phyloP scores from a whole-genome alignment of 345 rosid genomes.

The Sonneratia alba region DNA sequence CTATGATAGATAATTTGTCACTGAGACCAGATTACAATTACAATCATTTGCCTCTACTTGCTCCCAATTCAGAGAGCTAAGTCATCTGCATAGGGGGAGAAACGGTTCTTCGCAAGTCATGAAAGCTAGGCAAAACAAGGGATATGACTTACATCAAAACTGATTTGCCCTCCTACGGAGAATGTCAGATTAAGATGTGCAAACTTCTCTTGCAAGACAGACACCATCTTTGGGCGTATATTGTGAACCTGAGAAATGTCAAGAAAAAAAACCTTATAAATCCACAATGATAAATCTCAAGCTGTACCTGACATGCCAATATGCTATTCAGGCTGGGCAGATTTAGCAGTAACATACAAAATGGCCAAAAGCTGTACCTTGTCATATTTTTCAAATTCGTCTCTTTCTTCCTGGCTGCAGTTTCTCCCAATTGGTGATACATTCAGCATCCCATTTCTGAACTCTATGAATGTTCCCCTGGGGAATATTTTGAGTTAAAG shows the following conservation, averaged over 20 bases:
- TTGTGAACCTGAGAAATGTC: slow-evolving; percentile 61
- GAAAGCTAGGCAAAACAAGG: not conserved
- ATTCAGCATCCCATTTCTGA: slow-evolving; percentile 94
- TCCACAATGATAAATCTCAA: not conserved
- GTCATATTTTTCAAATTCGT: slow-evolving; percentile 88
- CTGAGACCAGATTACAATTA: not conserved
- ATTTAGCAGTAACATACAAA: too few species aligned
- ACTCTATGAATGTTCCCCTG: slow-evolving; percentile 97
- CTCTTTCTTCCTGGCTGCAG: slow-evolving; percentile 99
- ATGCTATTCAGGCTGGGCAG: too few species aligned
- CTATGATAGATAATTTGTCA: slow-evolving; percentile 25
- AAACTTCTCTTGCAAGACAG: slow-evolving; percentile 75
- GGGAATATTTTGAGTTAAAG: slow-evolving; percentile 9
- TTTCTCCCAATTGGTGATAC: slow-evolving; percentile 97
- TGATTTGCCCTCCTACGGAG: slow-evolving; percentile 95
- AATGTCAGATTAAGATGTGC: slow-evolving; percentile 86
- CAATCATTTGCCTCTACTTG: not conserved
- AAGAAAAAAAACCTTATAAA: not conserved
- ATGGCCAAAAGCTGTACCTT: slow-evolving; percentile 37
- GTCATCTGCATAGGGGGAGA: too few species aligned
- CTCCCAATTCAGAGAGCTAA: not conserved
- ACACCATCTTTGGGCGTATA: slow-evolving; percentile 74
- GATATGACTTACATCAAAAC: slow-evolving; percentile 73
- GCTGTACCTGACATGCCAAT: not conserved
- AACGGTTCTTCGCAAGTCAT: not conserved